Evolutionary conservation across 495 filamentous ascomycete species (phyloP), one percentile per base, ranked within the genome.

Genomic region (Penicillium psychrofluorescens): DNA sequence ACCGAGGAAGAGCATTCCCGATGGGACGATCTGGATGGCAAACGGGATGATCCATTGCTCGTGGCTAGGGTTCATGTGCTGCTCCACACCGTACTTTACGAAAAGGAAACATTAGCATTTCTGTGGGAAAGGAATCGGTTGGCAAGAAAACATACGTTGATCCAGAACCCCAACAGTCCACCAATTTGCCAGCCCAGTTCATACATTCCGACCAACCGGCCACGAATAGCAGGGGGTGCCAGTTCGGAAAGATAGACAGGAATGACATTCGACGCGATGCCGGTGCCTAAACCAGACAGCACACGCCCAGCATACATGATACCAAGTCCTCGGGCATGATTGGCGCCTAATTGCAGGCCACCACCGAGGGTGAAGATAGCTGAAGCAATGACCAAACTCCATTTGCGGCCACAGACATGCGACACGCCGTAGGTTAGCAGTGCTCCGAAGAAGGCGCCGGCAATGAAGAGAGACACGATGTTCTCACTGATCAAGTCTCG

Each of bases 221-320:
- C 88, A 41, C 88, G 80, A 51, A 88, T 88, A 43, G 86, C 84
- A 50, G 86, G 85, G 7, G 84, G 86, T 7, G 86, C 78, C 48
- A 94, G 77, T 61, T 94, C 88, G 32, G 86, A 75, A 48, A 87
- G 82, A 56, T 91, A 91, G 29, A 90, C 81, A 2, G 87, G 88
- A 27, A 86, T 84, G 45, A 87, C 70, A 16, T 85, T 77, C 6
- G 85, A 88, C 13, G 79, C 80, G 48, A 89, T 86, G 51, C 88
- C 88, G 39, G 90, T 79, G 44, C 80, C 84, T 33, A 92, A 53
- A 42, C 87, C 87, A 41, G 79, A 74, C 22, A 90, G 72, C 35
- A 87, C 77, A 52, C 87, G 81, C 11, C 87, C 87, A 41, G 70
- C 75, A 75, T 82, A 76, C 45, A 85, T 72, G 9, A 83, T 69